Percentiles rank a stretch among this genome's conserved stretches.
phyloP scores from a whole-genome alignment of 805 yeast species.

The Starmerella khaoyaiensis region DNA sequence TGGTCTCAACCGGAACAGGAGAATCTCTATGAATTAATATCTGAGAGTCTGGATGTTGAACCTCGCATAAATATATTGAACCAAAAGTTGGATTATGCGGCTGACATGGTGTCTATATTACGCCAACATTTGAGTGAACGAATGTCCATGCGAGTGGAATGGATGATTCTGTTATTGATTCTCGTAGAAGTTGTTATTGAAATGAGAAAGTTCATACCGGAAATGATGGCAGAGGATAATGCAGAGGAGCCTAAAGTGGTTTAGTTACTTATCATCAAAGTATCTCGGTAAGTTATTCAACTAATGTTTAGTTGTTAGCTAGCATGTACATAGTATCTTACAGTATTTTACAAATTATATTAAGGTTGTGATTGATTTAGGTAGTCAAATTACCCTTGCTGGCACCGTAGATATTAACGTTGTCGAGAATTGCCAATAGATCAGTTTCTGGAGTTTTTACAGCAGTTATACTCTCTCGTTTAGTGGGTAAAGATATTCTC shows the following conservation, averaged over 20 bases:
- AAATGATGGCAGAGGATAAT: not conserved
- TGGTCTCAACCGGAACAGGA: conserved; percentile 88
- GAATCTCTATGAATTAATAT: conserved; percentile 55
- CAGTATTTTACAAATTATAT: not conserved
- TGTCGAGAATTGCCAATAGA: not conserved
- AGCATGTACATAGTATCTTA: too few relatives aligned
- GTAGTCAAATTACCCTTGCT: conserved; percentile 4
- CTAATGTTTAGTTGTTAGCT: too few relatives aligned
- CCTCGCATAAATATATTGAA: conserved; percentile 71
- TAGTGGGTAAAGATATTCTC: conserved; percentile 1
- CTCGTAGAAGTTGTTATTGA: conserved; percentile 80
- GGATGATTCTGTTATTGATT: conserved; percentile 76
- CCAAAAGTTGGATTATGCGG: conserved; percentile 76
- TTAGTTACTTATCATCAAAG: too few relatives aligned
- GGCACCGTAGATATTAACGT: not conserved
- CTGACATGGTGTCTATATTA: conserved; percentile 74
- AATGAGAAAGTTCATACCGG: conserved; percentile 25
- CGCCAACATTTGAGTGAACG: conserved; percentile 63
- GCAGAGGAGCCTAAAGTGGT: not conserved
- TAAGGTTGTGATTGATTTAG: not conserved
- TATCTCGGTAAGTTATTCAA: too few relatives aligned
- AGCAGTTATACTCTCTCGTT: not conserved
- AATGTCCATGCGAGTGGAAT: conserved; percentile 64
- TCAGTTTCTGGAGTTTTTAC: not conserved
- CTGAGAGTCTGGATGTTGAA: conserved; percentile 57